phyloP scores from a whole-genome alignment of 345 rosid species.

The Psidium friedrichsthalianum region DNA sequence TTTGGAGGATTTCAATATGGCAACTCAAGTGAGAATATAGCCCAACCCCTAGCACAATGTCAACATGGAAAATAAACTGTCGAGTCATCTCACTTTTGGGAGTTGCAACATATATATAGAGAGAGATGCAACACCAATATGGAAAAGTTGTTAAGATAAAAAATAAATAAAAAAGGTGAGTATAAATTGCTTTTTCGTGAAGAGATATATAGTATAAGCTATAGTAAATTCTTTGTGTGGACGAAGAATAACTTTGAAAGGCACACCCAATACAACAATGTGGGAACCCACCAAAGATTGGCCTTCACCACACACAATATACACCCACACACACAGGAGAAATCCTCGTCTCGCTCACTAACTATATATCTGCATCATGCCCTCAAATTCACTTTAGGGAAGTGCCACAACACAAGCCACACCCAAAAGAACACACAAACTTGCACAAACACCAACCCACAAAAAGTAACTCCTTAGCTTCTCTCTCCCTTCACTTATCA shows the following conservation, averaged over 20 bases:
- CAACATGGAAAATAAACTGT: not conserved
- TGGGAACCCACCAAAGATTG: conserved; percentile 32
- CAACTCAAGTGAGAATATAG: not conserved
- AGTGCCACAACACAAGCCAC: conserved; percentile 1
- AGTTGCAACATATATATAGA: not conserved
- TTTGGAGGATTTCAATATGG: not conserved
- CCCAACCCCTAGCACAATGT: not conserved
- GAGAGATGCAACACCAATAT: not conserved
- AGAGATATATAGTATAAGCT: not conserved
- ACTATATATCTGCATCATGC: conserved; percentile 38
- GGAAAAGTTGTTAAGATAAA: not conserved
- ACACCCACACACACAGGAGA: conserved; percentile 6
- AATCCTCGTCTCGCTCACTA: conserved; percentile 6
- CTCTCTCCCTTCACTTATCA: conserved; percentile 10
- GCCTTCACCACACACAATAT: not conserved
- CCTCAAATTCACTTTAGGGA: conserved; percentile 38
- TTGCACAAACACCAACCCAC: not conserved
- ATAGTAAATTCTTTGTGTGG: conserved; percentile 9
- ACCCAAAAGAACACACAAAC: conserved; percentile 1
- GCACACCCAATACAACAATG: conserved; percentile 2
- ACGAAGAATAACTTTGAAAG: conserved; percentile 8
- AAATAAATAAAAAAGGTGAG: not conserved
- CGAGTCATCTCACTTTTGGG: not conserved
- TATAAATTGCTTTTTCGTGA: not conserved
- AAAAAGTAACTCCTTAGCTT: conserved; percentile 15